A percentile compares a stretch with the other conserved stretches of the same genome.
These are phyloP conservation scores for Neoboletus brunneissimus DNA, from an alignment of 768 basidiomycete genomes.

Conservation along the genomic window DNA sequence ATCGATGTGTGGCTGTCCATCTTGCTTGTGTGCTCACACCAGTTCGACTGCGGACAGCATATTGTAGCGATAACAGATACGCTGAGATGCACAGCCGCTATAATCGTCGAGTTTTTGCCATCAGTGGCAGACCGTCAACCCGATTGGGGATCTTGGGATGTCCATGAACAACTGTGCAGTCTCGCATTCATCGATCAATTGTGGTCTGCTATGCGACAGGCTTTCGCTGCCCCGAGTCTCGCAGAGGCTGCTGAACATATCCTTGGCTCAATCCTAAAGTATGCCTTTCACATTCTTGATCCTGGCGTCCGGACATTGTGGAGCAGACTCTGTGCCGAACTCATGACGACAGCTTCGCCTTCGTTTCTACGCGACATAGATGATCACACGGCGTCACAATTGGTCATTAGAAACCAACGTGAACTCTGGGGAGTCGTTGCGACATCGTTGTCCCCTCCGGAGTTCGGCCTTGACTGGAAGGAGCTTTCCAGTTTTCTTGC, in stretches of 20 bases:
- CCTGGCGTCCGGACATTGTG: constrained; percentile 41
- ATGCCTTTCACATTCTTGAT: constrained; percentile 40
- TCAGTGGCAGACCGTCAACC: constrained; percentile 5
- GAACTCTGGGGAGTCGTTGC: constrained; percentile 50
- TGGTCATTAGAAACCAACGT: constrained; percentile 26
- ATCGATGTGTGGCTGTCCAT: constrained; percentile 53
- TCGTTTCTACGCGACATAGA: constrained; percentile 38
- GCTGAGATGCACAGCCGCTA: constrained; percentile 33
- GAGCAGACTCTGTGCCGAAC: constrained; percentile 47
- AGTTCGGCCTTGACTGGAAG: constrained; percentile 35
- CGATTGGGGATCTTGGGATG: constrained; percentile 21
- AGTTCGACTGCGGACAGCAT: constrained; percentile 39
- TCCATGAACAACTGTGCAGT: constrained; percentile 34
- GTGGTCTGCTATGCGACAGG: constrained; percentile 51
- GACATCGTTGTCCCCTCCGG: constrained; percentile 27
- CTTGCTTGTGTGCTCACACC: constrained; percentile 47
- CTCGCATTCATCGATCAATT: constrained; percentile 44
- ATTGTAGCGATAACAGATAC: constrained; percentile 35
- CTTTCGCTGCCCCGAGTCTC: constrained; percentile 43
- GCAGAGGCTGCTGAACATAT: constrained; percentile 44
- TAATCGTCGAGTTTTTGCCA: constrained; percentile 39
- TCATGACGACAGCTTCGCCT: constrained; percentile 44
- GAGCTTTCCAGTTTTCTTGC: constrained; percentile 44
- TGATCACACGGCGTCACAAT: constrained; percentile 25
- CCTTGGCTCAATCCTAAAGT: constrained; percentile 44